Evolutionary conservation across 2,329 filamentous ascomycete species (phyloP).

Genomic region (Huntiella moniliformis): DNA sequence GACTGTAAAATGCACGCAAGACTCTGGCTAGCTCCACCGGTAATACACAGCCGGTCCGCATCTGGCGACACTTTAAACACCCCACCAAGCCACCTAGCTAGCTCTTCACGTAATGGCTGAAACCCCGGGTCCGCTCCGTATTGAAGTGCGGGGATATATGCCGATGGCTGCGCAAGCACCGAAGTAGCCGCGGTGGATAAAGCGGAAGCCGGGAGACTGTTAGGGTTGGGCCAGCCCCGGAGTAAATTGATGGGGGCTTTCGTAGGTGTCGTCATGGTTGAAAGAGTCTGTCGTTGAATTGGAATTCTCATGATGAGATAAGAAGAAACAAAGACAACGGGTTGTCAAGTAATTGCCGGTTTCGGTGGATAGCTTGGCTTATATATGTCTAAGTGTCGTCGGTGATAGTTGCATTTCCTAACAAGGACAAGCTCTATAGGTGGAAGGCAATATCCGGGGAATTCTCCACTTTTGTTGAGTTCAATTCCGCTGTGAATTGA

Average conservation of each 20-base stretch:
- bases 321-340: not conserved
- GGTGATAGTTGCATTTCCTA: no score
- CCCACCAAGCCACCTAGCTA: slow-evolving; percentile 49
- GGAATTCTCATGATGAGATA: not conserved
- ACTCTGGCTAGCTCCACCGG: slow-evolving; percentile 71
- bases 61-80: slow-evolving; percentile 17
- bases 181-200: slow-evolving; percentile 41
- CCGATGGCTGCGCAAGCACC: slow-evolving; percentile 39
- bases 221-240: slow-evolving; percentile 45
- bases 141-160: slow-evolving; percentile 46
- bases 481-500: no score
- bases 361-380: no score
- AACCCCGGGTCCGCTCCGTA: slow-evolving; percentile 69
- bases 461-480: no score
- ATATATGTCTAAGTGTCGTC: no score
- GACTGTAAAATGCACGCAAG: slow-evolving; percentile 59
- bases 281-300: not conserved
- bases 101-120: slow-evolving; percentile 43
- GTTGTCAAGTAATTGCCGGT: no score
- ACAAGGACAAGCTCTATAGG: no score
- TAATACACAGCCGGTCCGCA: slow-evolving; percentile 52
- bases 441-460: no score
- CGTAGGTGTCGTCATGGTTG: slow-evolving; percentile 12
- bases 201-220: slow-evolving; percentile 44
- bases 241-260: slow-evolving; percentile 41